Evolutionary conservation across 257 asterid genomes (phyloP).

Genomic region (Capsicum pubescens): DNA sequence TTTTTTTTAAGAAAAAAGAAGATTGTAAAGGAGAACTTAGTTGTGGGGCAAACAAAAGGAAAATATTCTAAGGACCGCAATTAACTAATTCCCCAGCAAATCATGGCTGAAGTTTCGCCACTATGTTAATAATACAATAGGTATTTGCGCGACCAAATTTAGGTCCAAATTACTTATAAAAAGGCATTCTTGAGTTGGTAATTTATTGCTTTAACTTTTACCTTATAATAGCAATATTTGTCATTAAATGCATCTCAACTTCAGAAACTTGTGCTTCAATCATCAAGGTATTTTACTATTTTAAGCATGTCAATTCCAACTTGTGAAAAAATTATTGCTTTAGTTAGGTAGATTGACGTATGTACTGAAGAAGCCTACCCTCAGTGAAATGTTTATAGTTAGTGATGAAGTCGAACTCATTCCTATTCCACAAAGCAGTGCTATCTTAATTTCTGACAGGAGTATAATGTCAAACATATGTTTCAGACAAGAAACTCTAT

Average conservation of each 20-base stretch:
- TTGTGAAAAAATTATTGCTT: neutral
- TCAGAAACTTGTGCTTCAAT: neutral
- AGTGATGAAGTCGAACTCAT: neutral
- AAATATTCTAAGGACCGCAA: neutral
- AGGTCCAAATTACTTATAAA: constrained; percentile 1
- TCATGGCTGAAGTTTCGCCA: neutral
- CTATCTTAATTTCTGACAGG: no score
- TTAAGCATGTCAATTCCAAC: constrained; percentile 17
- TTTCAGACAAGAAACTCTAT: no score
- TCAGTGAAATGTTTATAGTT: neutral
- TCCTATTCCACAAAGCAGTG: neutral
- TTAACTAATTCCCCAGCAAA: constrained; percentile 11
- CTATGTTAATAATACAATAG: neutral
- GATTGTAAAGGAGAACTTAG: neutral
- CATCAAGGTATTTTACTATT: constrained; percentile 9
- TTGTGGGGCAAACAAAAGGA: neutral
- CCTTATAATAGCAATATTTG: constrained; percentile 18
- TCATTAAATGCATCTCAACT: constrained; percentile 14
- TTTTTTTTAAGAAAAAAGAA: neutral
- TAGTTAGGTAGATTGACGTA: neutral
- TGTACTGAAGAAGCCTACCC: neutral
- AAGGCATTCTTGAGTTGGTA: neutral
- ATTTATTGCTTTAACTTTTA: neutral
- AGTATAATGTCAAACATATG: no score
- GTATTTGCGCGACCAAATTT: neutral